Evolutionary conservation across 2,329 filamentous ascomycete genomes (phyloP), one percentile per base, ranked within the genome.

Genomic region (Pseudovirgaria hyperparasitica): DNA sequence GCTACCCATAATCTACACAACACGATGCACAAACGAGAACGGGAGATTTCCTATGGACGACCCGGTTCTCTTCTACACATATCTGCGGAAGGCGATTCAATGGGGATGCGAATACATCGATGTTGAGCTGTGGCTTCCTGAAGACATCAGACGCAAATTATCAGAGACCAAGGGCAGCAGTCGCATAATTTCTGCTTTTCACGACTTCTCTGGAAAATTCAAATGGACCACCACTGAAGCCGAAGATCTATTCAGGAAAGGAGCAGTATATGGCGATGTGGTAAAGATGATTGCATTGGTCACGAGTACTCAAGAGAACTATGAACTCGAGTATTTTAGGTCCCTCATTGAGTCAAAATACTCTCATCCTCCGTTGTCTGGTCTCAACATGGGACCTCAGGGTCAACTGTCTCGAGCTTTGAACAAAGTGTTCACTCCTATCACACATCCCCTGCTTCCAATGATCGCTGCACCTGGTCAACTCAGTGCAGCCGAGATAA

Each of bases 21-120:
- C 79, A 1, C 67, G 84, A 39, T 90, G 82, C 48, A 82, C 72
- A 2, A 72, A 67, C 16, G 82, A 92, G 45, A 90, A 87, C 44
- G 82, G 82, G 17, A 73, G 73, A 14, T 92, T 90, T 36, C 82
- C 82, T 1, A 86, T 86, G 78, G 74, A 82, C 21, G 70, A 84
- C 29, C 79, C 81, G 0, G 60, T 64, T 9, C 49, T 90, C 22
- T 87, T 77, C 50, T 82, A 81, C 52, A 66, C 75, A 32, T 87
- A 90, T 44, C 66, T 92, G n/a, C 76, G 76, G 43, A 72, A 79
- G 19, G 82, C 84, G 4, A 81, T 90, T 28, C 78, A 90, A 45
- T 92, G 82, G 81, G 82, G 84, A 2, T 78, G 84, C 32, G 82
- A 92, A 51, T 92, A 92, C 47, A 77, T 92, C 35, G 82, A 92